Base-by-base conservation (phyloP, 139 green algal species). In the Chlorella ohadii region DNA sequence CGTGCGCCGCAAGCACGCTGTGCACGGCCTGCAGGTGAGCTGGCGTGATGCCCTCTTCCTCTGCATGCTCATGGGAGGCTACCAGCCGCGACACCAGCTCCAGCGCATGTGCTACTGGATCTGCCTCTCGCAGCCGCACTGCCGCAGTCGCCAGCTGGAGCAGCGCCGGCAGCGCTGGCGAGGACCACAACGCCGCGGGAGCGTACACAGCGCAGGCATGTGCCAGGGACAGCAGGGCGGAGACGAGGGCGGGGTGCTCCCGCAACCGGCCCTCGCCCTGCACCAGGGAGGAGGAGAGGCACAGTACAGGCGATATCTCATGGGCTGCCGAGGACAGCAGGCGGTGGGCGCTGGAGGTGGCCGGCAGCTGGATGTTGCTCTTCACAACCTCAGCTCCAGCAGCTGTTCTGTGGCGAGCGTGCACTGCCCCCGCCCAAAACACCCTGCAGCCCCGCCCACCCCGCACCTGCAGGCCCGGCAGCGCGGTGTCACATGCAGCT, bases 181-280 rank as follows among this genome's bases (percentile, higher is more conserved):
- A 84, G 23, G 51, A 15, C 12, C 93, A 78, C 59, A 97, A 67
- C 63, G 75, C 38, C 27, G 88, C 85, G n/a, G 90, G 88, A 16
- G 90, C 86, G 82, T 95, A 96, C 6, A 95, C 71, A 0, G 94
- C 78, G 84, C 91, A 93, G 38, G 82, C 80, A 83, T 96, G 84
- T 6, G 85, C 89, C 51, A 94, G 78, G 31, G 61, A 17, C n/a
- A 94, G 88, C 34, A 95, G 76, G 22, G 87, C 79, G 16, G 78
- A 59, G 12, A 90, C 76, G 31, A 96, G 84, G 66, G 94, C 90
- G n/a, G 71, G 66, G 44, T 84, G 57, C 61, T 77, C 47, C 44
- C 67, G 68, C 31, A 93, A 55, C 20, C 71, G 81, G 25, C 87
- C 34, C 20, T 55, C 63, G 7, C 64, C 63, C 78, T 83, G 78